Evolutionary conservation across 768 basidiomycete genomes (phyloP).

Genomic region (Lactarius hatsudake): DNA sequence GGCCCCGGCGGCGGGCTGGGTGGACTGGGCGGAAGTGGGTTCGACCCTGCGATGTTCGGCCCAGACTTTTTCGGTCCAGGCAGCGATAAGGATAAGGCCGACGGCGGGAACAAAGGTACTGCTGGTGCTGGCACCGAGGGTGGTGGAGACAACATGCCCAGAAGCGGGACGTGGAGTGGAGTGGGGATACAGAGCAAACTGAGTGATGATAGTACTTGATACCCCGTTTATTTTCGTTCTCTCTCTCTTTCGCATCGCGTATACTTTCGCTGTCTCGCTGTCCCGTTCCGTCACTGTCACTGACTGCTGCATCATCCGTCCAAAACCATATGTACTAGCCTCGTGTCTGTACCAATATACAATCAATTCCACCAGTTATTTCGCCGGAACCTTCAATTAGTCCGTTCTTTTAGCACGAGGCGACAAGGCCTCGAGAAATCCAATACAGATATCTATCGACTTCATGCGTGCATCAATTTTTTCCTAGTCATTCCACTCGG

Average conservation of each 20-base stretch:
- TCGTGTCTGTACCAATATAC: neutral
- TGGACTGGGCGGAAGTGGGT: neutral
- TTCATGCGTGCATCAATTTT: neutral
- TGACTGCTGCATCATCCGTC: neutral
- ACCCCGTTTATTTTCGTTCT: neutral
- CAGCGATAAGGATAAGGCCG: neutral
- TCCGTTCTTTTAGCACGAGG: neutral
- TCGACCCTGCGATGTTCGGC: constrained; percentile 1
- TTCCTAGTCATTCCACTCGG: constrained; percentile 55
- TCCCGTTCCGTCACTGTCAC: neutral
- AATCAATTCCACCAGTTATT: neutral
- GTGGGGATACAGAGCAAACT: constrained; percentile 12
- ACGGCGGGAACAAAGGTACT: neutral
- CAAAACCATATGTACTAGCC: neutral
- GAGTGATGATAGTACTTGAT: constrained; percentile 7
- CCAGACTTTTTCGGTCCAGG: neutral
- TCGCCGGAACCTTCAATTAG: too few species aligned
- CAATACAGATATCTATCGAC: neutral
- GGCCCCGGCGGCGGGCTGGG: neutral
- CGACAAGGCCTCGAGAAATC: neutral
- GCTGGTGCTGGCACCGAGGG: neutral
- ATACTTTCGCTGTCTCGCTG: neutral
- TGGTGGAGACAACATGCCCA: neutral
- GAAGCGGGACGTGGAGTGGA: constrained; percentile 17
- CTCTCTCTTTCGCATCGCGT: neutral